These are phyloP conservation scores for Strobilomyces confusus DNA, from an alignment of 768 basidiomycete genomes.

Conservation along the genomic window DNA sequence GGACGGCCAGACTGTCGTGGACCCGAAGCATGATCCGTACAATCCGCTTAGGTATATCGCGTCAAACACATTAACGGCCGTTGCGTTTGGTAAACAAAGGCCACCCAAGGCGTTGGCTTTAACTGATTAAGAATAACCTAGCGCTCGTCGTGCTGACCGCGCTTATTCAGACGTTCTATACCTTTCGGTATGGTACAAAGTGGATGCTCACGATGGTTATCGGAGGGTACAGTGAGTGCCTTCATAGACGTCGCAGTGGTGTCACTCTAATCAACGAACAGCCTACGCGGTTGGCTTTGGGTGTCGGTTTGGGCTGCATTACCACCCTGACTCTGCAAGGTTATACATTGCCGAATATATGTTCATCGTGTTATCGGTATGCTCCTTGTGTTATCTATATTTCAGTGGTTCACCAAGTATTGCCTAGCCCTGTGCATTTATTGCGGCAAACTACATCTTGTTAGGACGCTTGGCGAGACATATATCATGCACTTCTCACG, in stretches of 20 bases:
- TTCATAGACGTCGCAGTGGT: neutral
- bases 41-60: conserved; percentile 56
- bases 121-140: neutral
- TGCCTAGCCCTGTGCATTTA: conserved; percentile 66
- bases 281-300: conserved; percentile 56
- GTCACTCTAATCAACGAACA: conserved; percentile 19
- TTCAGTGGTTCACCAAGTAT: neutral
- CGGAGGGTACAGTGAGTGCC: conserved; percentile 51
- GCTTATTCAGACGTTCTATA: conserved; percentile 41
- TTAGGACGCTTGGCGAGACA: conserved; percentile 56
- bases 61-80: conserved; percentile 46
- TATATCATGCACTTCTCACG: conserved; percentile 43
- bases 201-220: conserved; percentile 63
- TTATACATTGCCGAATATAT: conserved; percentile 56
- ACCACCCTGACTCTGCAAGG: conserved; percentile 47
- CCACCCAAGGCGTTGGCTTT: neutral
- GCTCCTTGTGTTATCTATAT: conserved; percentile 9
- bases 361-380: conserved; percentile 54
- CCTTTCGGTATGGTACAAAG: conserved; percentile 43
- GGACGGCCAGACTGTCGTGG: conserved; percentile 11
- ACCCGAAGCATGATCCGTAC: conserved; percentile 49
- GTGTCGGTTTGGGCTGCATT: conserved; percentile 52
- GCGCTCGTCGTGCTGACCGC: conserved; percentile 38
- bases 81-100: conserved; percentile 42
- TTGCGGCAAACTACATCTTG: conserved; percentile 63